Evolutionary conservation across 352 stramenopile species (phyloP).

Genomic region (Blastocystis sp.): DNA sequence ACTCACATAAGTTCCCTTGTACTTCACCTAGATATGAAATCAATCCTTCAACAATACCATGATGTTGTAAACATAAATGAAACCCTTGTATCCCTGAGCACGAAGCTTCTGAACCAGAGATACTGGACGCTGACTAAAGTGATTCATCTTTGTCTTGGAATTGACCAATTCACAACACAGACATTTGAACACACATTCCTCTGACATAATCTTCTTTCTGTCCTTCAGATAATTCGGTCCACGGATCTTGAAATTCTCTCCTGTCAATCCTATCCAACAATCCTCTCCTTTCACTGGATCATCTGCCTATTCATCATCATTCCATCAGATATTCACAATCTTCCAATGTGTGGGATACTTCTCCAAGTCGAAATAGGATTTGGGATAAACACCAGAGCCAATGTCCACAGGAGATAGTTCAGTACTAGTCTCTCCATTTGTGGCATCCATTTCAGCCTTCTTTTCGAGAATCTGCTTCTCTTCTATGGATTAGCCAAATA

Average conservation of each 20-base stretch:
- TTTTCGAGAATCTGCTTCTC: slow-evolving; percentile 35
- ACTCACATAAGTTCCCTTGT: background rate
- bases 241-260: slow-evolving; percentile 41
- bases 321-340: background rate
- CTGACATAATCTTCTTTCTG: slow-evolving; percentile 43
- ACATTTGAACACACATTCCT: slow-evolving; percentile 34
- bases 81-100: slow-evolving; percentile 30
- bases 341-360: slow-evolving; percentile 37
- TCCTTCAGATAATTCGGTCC: slow-evolving; percentile 44
- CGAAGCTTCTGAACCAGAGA: slow-evolving; percentile 29
- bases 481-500: background rate
- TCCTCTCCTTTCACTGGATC: slow-evolving; percentile 10
- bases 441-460: background rate
- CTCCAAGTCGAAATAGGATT: background rate
- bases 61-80: slow-evolving; percentile 55
- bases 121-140: background rate
- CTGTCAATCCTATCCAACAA: slow-evolving; percentile 32
- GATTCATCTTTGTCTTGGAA: background rate
- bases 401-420: background rate
- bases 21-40: background rate
- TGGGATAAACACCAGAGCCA: background rate
- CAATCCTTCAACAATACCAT: background rate
- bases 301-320: background rate
- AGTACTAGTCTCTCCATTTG: background rate
- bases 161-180: slow-evolving; percentile 15